phyloP scores from a whole-genome alignment of 352 stramenopile species.

The Elongisporangium anandrum region DNA sequence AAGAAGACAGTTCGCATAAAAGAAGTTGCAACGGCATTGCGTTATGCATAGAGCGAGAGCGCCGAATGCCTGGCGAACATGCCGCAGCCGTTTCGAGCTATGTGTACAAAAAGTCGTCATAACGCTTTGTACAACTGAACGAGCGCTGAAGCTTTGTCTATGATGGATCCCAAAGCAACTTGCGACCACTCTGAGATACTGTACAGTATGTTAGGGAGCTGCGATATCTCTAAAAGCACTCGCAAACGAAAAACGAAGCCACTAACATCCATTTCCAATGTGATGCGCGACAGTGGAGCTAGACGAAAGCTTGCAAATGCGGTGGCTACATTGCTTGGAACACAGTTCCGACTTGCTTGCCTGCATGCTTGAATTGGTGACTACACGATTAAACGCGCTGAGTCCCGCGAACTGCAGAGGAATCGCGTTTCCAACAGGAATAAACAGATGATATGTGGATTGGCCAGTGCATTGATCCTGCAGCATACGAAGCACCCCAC shows the following conservation, averaged over 20 bases:
- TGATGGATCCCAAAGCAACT: not conserved
- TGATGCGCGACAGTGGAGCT: not conserved
- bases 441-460: not conserved
- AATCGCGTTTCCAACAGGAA: not conserved
- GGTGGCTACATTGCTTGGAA: not conserved
- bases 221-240: not conserved
- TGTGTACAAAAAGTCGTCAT: not conserved
- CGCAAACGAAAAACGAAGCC: not conserved
- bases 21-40: not conserved
- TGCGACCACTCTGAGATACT: not conserved
- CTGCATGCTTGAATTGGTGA: not conserved
- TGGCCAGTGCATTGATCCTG: not conserved
- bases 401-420: not conserved
- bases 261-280: not conserved
- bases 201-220: not conserved
- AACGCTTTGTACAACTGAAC: not conserved
- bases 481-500: not conserved
- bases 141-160: not conserved
- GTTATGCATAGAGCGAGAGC: not conserved
- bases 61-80: not conserved
- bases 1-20: not conserved
- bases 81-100: not conserved
- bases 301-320: not conserved
- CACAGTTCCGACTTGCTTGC: not conserved
- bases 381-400: not conserved